phyloP scores from a whole-genome alignment of 1,139 yeast genomes.

The Yamadazyma blattariae region DNA sequence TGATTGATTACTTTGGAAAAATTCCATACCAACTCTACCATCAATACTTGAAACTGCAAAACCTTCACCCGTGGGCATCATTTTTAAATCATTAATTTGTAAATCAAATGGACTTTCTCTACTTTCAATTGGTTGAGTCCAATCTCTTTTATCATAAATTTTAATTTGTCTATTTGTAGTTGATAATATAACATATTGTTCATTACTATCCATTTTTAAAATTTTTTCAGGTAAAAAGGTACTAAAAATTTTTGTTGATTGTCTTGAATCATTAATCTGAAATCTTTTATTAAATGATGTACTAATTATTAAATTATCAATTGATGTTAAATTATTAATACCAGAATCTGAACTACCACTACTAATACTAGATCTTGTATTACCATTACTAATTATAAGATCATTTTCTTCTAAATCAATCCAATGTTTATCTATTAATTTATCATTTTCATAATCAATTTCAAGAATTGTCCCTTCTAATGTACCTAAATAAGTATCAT shows the following conservation, averaged over 20 bases:
- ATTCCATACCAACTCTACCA: slow-evolving; percentile 84
- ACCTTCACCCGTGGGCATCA: slow-evolving; percentile 58
- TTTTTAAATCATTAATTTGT: slow-evolving; percentile 61
- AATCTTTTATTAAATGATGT: slow-evolving; percentile 10
- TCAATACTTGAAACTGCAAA: slow-evolving; percentile 82
- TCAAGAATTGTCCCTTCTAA: slow-evolving; percentile 40
- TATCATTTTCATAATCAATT: slow-evolving; percentile 43
- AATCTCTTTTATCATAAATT: slow-evolving; percentile 54
- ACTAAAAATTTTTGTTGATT: slow-evolving; percentile 3
- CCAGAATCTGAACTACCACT: slow-evolving; percentile 15
- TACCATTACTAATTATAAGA: no score
- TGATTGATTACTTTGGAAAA: slow-evolving; percentile 35
- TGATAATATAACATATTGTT: slow-evolving; percentile 51
- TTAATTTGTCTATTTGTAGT: slow-evolving; percentile 53
- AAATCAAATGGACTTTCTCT: slow-evolving; percentile 73
- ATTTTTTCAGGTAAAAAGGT: slow-evolving; percentile 36
- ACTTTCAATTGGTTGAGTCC: slow-evolving; percentile 42
- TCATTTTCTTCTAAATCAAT: slow-evolving; percentile 13
- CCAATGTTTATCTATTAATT: slow-evolving; percentile 16
- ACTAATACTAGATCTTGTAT: no score
- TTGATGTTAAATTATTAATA: slow-evolving; percentile 22
- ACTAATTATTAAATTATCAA: slow-evolving; percentile 10
- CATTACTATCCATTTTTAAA: slow-evolving; percentile 59
- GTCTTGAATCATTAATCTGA: slow-evolving; percentile 17
- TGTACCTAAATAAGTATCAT: slow-evolving; percentile 30